These are phyloP conservation scores for Neonectria hederae DNA, from an alignment of 2,329 filamentous ascomycete species.

Conservation along the genomic window DNA sequence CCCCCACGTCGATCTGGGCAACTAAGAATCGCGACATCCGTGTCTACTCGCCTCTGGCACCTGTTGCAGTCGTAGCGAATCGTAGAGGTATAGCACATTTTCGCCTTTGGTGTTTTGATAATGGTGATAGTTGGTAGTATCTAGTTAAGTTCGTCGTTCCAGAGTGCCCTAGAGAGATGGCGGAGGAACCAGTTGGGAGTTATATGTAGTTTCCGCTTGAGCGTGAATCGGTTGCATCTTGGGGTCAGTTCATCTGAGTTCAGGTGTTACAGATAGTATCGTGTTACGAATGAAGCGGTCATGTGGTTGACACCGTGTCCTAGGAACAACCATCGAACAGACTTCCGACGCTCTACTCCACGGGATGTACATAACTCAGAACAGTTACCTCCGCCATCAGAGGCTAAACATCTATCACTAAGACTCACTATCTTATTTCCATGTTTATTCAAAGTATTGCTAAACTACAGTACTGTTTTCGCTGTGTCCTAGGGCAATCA, in stretches of 20 bases:
- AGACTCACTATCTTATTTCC: neutral
- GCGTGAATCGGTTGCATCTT: neutral
- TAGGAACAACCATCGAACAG: neutral
- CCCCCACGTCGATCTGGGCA: neutral
- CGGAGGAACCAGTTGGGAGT: neutral
- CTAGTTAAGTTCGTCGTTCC: neutral
- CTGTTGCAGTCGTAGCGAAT: conserved; percentile 1
- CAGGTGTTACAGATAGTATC: neutral
- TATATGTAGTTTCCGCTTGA: neutral
- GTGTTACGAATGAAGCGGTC: neutral
- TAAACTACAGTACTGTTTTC: neutral
- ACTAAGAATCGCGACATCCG: neutral
- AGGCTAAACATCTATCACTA: neutral
- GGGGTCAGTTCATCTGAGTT: neutral
- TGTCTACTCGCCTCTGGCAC: neutral
- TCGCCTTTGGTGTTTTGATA: neutral
- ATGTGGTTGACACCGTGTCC: neutral
- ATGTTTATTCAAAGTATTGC: neutral
- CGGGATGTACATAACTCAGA: neutral
- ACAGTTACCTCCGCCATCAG: neutral
- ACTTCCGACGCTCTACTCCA: neutral
- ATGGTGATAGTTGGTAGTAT: neutral
- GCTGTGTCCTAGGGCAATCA: neutral
- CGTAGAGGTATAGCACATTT: neutral
- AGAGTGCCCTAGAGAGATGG: neutral